phyloP scores from a whole-genome alignment of 139 green algal species.

The Pseudopediastrum boryanum region DNA sequence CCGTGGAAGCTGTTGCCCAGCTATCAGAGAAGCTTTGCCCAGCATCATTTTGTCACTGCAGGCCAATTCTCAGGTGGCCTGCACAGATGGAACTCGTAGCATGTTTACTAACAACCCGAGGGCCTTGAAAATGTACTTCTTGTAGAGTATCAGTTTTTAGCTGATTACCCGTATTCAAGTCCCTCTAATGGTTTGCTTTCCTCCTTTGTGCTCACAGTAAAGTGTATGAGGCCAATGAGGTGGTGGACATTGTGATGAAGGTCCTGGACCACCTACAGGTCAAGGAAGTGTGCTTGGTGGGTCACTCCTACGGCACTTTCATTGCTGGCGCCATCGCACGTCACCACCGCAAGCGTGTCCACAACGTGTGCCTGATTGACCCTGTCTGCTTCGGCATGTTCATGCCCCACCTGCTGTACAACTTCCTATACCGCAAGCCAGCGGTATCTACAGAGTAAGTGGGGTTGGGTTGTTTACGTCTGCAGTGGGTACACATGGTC shows the following conservation, averaged over 20 bases:
- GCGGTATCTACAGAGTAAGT: too few relatives aligned
- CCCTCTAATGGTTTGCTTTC: too few relatives aligned
- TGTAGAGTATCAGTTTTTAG: too few relatives aligned
- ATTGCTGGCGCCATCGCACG: conserved; percentile 52
- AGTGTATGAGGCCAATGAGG: conserved; percentile 30
- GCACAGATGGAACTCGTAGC: too few relatives aligned
- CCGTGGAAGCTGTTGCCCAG: too few relatives aligned
- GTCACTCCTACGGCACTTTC: conserved; percentile 54
- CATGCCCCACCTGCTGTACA: conserved; percentile 38
- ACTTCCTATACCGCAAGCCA: conserved; percentile 36
- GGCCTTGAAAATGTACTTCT: too few relatives aligned
- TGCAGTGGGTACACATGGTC: too few relatives aligned
- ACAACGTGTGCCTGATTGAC: conserved; percentile 59
- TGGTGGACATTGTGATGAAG: conserved; percentile 19
- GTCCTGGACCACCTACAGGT: conserved; percentile 35
- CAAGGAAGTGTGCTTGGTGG: conserved; percentile 34
- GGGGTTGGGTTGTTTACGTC: too few relatives aligned
- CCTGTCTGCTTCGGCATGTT: conserved; percentile 68
- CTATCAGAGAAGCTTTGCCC: too few relatives aligned
- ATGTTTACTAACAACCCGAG: background rate
- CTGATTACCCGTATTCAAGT: too few relatives aligned
- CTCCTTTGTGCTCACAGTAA: conserved; percentile 4
- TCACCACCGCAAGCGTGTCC: conserved; percentile 42
- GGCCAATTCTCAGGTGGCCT: too few relatives aligned
- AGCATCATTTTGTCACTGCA: too few relatives aligned